Evolutionary conservation across 202 grass and related monocot genomes (phyloP), one percentile per base, ranked within the genome.

Genomic region (Panicum hallii): DNA sequence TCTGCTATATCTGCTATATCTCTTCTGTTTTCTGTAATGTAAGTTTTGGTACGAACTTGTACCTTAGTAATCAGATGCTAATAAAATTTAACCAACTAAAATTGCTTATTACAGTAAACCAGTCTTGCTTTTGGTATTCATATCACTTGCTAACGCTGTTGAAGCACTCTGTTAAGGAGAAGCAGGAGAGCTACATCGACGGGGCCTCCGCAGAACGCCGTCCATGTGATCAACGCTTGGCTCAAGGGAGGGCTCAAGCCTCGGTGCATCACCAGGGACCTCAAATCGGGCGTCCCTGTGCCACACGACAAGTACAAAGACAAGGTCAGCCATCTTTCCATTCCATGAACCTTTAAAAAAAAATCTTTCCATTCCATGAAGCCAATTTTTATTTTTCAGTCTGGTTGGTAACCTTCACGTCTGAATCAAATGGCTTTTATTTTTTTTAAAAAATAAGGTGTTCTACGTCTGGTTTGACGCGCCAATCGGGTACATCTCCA

Each of bases 281-380:
- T 94, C 83, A 94, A 90, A 78, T 97, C 91, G 94, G 94, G 94
- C 13, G 89, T 97, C 48, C 87, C 89, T 84, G 91, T 97, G 22
- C 94, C 91, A 60, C 94, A 92, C 63, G 91, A 97, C n/a, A 92
- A 97, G 73, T 97, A 90, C 67, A 91, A 88, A 62, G 89, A 94
- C 43, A 97, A 93, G 94, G 91, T 93, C 32, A 58, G 67, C 1
- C 52, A 86, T 88, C 22, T 79, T 20, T 79, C 47, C 26, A 63
- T 17, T 11, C 28, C 26, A 26, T 26, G 26, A 26, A 26, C 26
- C 26, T 26, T 26, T 26, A 26, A 26, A 26, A 26, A 26, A 26
- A 26, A 26, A 26, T 26, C 26, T 26, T 26, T 26, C 26, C 26
- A 26, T 26, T 26, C 26, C 26, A 26, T 26, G 26, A 26, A 62